Conservation (phyloP, 73 alveolate genomes). For the Paramecium caudatum region DNA sequence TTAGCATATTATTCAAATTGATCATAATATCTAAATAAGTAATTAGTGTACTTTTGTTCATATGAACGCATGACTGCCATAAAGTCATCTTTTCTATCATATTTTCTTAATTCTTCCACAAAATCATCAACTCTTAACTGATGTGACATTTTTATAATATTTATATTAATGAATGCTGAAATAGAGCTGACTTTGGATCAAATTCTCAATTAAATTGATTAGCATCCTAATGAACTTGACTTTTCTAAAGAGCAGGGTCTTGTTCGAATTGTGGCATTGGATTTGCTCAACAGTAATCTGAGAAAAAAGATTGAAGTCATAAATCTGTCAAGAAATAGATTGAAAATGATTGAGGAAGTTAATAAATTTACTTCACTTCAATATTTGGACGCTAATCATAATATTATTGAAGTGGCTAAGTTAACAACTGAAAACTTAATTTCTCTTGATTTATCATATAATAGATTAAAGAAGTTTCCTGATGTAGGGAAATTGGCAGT, state of each 20-base stretch:
- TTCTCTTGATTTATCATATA: not conserved
- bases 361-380: not conserved
- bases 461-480: conserved; percentile 16
- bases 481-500: not conserved
- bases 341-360: conserved; percentile 34
- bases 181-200: conserved; percentile 28
- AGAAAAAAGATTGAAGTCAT: not conserved
- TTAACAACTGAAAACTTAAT: not conserved
- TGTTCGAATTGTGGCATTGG: conserved; percentile 57
- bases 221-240: conserved; percentile 23
- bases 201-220: not conserved
- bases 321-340: conserved; percentile 3
- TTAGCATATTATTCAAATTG: conserved; percentile 27
- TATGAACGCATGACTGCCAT: not conserved
- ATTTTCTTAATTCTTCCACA: conserved; percentile 10
- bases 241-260: conserved; percentile 24
- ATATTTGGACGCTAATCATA: not conserved
- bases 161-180: not conserved
- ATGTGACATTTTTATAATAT: conserved; percentile 32
- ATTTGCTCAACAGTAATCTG: not conserved
- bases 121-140: conserved; percentile 57
- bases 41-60: conserved; percentile 17
- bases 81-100: conserved; percentile 55
- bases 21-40: conserved; percentile 26
- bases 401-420: not conserved